These are phyloP conservation scores for Scheffersomyces parashehatae DNA, from an alignment of 1,139 yeast species.

Conservation along the genomic window DNA sequence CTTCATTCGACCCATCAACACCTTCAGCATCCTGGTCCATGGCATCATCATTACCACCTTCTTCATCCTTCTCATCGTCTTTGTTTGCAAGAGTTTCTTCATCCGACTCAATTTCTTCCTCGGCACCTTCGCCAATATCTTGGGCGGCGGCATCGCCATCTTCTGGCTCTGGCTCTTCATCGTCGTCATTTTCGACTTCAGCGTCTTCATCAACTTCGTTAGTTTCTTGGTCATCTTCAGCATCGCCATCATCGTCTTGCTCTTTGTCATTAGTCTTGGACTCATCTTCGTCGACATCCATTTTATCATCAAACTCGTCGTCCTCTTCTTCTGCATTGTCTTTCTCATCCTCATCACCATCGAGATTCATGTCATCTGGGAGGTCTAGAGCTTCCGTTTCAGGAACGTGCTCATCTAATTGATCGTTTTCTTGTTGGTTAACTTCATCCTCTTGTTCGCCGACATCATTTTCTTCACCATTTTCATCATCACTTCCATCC, in stretches of 20 bases:
- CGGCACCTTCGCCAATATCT: constrained; percentile 19
- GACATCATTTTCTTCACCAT: constrained; percentile 61
- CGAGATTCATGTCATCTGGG: constrained; percentile 85
- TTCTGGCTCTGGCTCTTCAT: constrained; percentile 20
- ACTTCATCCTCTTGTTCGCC: constrained; percentile 82
- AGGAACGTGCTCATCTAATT: constrained; percentile 70
- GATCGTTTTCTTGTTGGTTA: constrained; percentile 68
- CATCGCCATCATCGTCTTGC: constrained; percentile 17
- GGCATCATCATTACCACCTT: constrained; percentile 28
- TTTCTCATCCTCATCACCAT: constrained; percentile 63
- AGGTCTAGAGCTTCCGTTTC: constrained; percentile 80
- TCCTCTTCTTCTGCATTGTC: constrained; percentile 41
- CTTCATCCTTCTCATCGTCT: constrained; percentile 25
- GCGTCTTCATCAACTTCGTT: constrained; percentile 24
- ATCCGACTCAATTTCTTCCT: constrained; percentile 13
- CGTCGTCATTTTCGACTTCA: constrained; percentile 31
- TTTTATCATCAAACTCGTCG: constrained; percentile 32
- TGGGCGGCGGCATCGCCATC: constrained; percentile 31
- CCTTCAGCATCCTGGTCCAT: constrained; percentile 36
- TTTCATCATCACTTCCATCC: constrained; percentile 42
- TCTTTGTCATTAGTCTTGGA: constrained; percentile 21
- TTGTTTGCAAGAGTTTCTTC: constrained; percentile 19
- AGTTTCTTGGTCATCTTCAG: constrained; percentile 23
- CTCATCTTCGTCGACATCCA: constrained; percentile 15
- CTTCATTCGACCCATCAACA: constrained; percentile 50